Evolutionary conservation across 805 yeast species (phyloP).

Genomic region (Nakazawaea holstii): DNA sequence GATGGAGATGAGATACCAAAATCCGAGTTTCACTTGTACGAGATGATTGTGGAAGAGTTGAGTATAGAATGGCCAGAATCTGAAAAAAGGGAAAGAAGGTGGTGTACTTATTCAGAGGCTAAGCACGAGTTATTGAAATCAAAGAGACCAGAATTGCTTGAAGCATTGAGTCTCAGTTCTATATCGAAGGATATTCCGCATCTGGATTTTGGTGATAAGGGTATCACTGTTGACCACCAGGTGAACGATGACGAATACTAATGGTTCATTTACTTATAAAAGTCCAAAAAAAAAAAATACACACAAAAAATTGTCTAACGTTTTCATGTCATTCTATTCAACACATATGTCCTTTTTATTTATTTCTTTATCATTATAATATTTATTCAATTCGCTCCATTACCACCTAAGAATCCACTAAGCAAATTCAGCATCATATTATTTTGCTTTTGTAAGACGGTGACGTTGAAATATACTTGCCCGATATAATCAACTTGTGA

Average conservation of each 20-base stretch:
- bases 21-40: slow-evolving; percentile 85
- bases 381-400: slow-evolving; percentile 1
- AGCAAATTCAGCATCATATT: slow-evolving; percentile 70
- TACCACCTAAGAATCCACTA: slow-evolving; percentile 58
- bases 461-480: slow-evolving; percentile 21
- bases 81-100: slow-evolving; percentile 53
- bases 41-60: slow-evolving; percentile 56
- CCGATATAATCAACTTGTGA: slow-evolving; percentile 25
- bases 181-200: slow-evolving; percentile 33
- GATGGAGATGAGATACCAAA: slow-evolving; percentile 44
- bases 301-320: too few species aligned
- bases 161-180: slow-evolving; percentile 55
- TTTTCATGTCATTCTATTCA: too few species aligned
- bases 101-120: slow-evolving; percentile 73
- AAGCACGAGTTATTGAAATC: slow-evolving; percentile 49
- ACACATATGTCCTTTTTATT: too few species aligned
- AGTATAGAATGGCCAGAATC: slow-evolving; percentile 74
- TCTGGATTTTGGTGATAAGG: slow-evolving; percentile 19
- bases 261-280: not conserved
- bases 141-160: slow-evolving; percentile 61
- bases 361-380: not conserved
- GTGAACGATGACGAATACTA: slow-evolving; percentile 22
- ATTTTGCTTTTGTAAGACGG: slow-evolving; percentile 39
- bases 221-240: slow-evolving; percentile 23
- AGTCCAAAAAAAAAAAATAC: too few species aligned